phyloP scores from a whole-genome alignment of 371 early-diverging fungal species.

The Syncephalastrum racemosum region DNA sequence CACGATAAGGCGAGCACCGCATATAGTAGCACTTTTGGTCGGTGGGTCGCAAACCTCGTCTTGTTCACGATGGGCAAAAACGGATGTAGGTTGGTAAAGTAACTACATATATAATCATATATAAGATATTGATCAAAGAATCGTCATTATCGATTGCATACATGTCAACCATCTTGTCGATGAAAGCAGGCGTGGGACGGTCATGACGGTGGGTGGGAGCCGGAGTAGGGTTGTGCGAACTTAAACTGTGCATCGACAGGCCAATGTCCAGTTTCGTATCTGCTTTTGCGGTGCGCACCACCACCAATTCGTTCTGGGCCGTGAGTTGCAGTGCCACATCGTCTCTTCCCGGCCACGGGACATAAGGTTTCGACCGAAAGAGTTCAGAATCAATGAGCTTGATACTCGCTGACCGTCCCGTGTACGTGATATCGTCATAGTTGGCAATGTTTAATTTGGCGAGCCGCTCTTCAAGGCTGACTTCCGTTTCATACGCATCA shows the following conservation, averaged over 20 bases:
- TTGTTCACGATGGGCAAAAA: slow-evolving; percentile 60
- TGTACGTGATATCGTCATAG: slow-evolving; percentile 47
- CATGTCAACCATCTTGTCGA: slow-evolving; percentile 25
- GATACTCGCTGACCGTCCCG: slow-evolving; percentile 44
- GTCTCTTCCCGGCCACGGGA: slow-evolving; percentile 43
- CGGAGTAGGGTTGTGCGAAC: slow-evolving; percentile 21
- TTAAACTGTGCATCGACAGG: slow-evolving; percentile 31
- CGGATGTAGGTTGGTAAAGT: slow-evolving; percentile 56
- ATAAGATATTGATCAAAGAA: too few species aligned
- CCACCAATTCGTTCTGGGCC: slow-evolving; percentile 43
- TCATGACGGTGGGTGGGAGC: slow-evolving; percentile 10
- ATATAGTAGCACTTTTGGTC: slow-evolving; percentile 45
- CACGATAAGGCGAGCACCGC: slow-evolving; percentile 56
- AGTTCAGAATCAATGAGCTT: slow-evolving; percentile 31
- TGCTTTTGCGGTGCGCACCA: slow-evolving; percentile 31
- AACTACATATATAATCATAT: slow-evolving; percentile 35
- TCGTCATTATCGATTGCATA: slow-evolving; percentile 11
- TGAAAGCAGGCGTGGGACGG: too few species aligned
- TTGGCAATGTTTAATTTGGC: slow-evolving; percentile 32
- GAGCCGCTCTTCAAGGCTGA: slow-evolving; percentile 8
- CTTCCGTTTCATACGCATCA: too few species aligned
- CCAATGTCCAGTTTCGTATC: slow-evolving; percentile 38
- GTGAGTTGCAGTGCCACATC: slow-evolving; percentile 36
- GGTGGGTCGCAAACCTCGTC: slow-evolving; percentile 43
- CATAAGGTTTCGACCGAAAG: slow-evolving; percentile 35